Conservation (phyloP, 2,329 filamentous ascomycete genomes). For the Thelonectria olida region DNA sequence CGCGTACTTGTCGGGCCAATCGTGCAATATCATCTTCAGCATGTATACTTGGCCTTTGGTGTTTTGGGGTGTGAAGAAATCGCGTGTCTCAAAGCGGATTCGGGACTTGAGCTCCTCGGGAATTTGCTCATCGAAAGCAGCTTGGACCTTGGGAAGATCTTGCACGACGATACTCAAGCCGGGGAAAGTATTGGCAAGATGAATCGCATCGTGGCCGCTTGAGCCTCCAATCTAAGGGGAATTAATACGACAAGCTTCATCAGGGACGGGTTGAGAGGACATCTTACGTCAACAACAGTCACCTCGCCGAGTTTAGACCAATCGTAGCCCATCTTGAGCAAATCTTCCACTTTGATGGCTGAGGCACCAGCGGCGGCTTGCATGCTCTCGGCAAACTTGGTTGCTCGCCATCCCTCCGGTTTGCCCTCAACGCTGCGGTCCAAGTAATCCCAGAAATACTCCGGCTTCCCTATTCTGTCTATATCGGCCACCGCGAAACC, state of each 20-base stretch:
- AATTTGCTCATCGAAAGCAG: not conserved
- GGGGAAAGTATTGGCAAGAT: slow-evolving; percentile 36
- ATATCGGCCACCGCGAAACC: slow-evolving; percentile 44
- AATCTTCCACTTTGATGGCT: slow-evolving; percentile 13
- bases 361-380: slow-evolving; percentile 4
- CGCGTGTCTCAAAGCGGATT: slow-evolving; percentile 47
- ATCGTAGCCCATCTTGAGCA: slow-evolving; percentile 25
- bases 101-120: slow-evolving; percentile 41
- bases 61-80: slow-evolving; percentile 49
- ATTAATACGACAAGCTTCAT: not conserved
- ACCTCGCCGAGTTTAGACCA: slow-evolving; percentile 37
- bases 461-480: slow-evolving; percentile 13
- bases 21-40: slow-evolving; percentile 62
- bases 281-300: slow-evolving; percentile 41
- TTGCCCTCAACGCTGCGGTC: slow-evolving; percentile 26
- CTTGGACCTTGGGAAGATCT: not conserved
- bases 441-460: slow-evolving; percentile 25
- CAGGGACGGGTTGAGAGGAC: not conserved
- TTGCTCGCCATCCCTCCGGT: slow-evolving; percentile 21
- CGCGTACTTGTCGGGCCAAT: slow-evolving; percentile 59
- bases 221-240: slow-evolving; percentile 41
- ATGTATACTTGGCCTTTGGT: slow-evolving; percentile 58
- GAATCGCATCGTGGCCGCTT: slow-evolving; percentile 35
- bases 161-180: slow-evolving; percentile 48
- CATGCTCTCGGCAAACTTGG: slow-evolving; percentile 31